Base-by-base conservation (phyloP, 208 protist species). In the Vickermania spadyakhi region DNA sequence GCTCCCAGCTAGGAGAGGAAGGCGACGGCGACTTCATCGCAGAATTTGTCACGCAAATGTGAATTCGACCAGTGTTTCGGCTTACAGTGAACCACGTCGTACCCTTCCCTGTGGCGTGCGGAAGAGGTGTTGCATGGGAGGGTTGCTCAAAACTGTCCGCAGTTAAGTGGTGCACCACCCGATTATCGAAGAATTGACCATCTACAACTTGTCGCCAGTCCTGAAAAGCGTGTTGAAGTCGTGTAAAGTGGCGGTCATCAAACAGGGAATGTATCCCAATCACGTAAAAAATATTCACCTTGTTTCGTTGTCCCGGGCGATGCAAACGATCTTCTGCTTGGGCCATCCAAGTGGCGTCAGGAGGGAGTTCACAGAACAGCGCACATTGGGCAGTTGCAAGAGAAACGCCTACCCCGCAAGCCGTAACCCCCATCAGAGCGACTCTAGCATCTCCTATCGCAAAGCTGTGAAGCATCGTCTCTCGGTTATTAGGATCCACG, bases 281-380 rank as follows among this genome's bases (percentile, higher is more conserved):
- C 27, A 93, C 56, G 54, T 90, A 93, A 61, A 79, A 84, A 1
- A 90, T 52, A 14, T 52, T 60, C 11, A 90, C 81, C 54, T 73
- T 54, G 14, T 61, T 60, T 26, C 41, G 54, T 55, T 93, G 86
- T 5, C 83, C 82, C 2, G 71, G 75, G 31, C 84, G 84, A 66
- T 91, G 87, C 29, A 94, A 76, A 2, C 87, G 70, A 66, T 93
- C 86, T 60, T 93, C 86, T 22, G 86, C 86, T 52, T 93, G 86
- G 23, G 66, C 59, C 74, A 93, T 79, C 86, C 83, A 90, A 52
- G 75, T 56, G 0, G 72, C 72, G 59, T 93, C 79, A 1, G 86
- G 86, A 2, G 86, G 86, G 14, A 93, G 69, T 64, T 93, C 86
- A 29, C 79, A 84, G 62, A 93, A 93, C n/a, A 93, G 68, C 14